A percentile compares a stretch with the other conserved stretches of the same genome.
Conservation (phyloP, 2,329 filamentous ascomycete species). For the Curvularia lunata region DNA sequence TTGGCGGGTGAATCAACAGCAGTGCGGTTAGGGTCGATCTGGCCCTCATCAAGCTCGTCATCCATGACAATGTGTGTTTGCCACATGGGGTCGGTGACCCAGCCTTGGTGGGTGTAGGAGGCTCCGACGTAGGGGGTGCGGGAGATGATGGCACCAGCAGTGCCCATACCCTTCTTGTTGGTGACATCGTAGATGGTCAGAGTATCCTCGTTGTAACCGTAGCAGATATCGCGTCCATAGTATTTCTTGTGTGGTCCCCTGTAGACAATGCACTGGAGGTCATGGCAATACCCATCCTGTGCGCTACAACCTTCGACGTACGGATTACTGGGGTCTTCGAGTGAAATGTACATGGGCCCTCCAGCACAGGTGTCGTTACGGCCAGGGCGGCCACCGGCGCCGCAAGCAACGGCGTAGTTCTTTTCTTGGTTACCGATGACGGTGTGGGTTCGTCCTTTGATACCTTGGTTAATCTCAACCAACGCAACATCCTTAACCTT, state of each 20-base stretch:
- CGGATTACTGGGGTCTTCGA: slow-evolving; percentile 56
- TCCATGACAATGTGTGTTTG: slow-evolving; percentile 48
- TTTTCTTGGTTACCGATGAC: slow-evolving; percentile 46
- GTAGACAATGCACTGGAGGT: slow-evolving; percentile 66
- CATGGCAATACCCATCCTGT: slow-evolving; percentile 66
- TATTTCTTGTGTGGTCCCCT: slow-evolving; percentile 60
- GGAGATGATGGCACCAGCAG: slow-evolving; percentile 62
- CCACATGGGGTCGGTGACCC: slow-evolving; percentile 54
- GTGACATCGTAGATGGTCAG: slow-evolving; percentile 61
- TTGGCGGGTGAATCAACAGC: slow-evolving; percentile 35
- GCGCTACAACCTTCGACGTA: slow-evolving; percentile 60
- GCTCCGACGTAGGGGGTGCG: slow-evolving; percentile 61
- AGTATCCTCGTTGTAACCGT: slow-evolving; percentile 63
- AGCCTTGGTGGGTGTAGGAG: slow-evolving; percentile 65
- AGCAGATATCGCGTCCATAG: slow-evolving; percentile 61
- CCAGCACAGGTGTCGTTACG: slow-evolving; percentile 53
- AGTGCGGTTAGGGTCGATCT: slow-evolving; percentile 38
- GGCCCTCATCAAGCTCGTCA: slow-evolving; percentile 49
- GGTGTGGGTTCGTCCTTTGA: slow-evolving; percentile 45
- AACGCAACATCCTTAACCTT: slow-evolving; percentile 39
- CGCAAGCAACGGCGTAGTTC: slow-evolving; percentile 45
- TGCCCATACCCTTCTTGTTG: slow-evolving; percentile 59
- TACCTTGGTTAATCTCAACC: slow-evolving; percentile 36
- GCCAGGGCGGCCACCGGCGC: slow-evolving; percentile 36
- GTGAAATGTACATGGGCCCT: slow-evolving; percentile 62